phyloP scores from a whole-genome alignment of 106 monocot genomes.

The Platanthera zijinensis region DNA sequence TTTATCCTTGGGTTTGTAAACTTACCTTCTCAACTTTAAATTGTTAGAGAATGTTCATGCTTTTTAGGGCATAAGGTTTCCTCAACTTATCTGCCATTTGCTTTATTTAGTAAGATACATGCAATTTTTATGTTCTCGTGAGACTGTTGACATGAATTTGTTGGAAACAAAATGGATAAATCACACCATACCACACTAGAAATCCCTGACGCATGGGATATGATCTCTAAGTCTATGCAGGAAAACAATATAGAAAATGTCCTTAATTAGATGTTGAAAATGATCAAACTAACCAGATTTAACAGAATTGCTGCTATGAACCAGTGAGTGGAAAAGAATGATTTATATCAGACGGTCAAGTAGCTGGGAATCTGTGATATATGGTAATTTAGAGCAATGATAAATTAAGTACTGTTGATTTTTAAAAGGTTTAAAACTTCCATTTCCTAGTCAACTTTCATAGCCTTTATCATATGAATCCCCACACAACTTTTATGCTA shows the following conservation, averaged over 20 bases:
- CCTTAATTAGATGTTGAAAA: too few species aligned
- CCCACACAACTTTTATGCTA: too few species aligned
- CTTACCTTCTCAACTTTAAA: neutral
- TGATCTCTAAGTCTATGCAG: neutral
- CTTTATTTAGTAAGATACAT: neutral
- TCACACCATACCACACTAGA: neutral
- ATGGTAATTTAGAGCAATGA: too few species aligned
- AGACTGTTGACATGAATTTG: neutral
- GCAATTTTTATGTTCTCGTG: neutral
- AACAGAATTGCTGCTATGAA: too few species aligned
- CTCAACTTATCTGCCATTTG: neutral
- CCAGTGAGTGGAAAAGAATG: too few species aligned
- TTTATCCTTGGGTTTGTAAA: neutral
- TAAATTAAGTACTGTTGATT: too few species aligned
- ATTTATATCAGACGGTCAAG: too few species aligned
- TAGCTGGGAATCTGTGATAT: too few species aligned
- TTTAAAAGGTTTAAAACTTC: too few species aligned
- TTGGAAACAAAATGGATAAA: neutral
- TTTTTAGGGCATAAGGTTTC: neutral
- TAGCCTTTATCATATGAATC: too few species aligned
- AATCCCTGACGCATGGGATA: neutral
- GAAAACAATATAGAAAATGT: neutral
- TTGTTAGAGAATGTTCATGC: neutral
- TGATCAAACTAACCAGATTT: too few species aligned
- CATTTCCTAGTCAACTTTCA: too few species aligned